Base-by-base conservation (phyloP, 176 grass and related monocot genomes). In the Dendrocalamus sinicus region DNA sequence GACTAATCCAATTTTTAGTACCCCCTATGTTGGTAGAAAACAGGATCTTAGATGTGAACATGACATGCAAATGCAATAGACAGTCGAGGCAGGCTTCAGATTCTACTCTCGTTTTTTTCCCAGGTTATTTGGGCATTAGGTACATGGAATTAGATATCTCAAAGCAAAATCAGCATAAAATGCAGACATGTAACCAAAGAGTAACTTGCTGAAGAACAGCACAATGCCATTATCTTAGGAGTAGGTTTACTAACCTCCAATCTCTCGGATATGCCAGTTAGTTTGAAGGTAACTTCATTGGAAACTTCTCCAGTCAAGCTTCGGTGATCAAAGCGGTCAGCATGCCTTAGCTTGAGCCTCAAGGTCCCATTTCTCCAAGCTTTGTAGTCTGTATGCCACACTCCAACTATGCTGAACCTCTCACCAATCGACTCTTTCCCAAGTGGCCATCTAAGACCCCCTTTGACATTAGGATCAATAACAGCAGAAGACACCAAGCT, bases 381-480 rank as follows among this genome's bases (percentile, higher is more conserved):
- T 88, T 84, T 94, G 73, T 73, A 48, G 79, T 90, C 79, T 0
- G 74, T 81, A 62, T 86, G 86, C 92, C 92, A 90, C n/a, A 68
- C 80, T 26, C 59, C 84, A 81, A 86, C 78, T 54, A 91, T 73
- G 22, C 37, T 80, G 76, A 93, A 97, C 72, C 81, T 81, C 35
- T 86, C 84, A 60, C 78, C 88, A 81, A 87, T 51, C 43, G 84
- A 91, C 30, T 91, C 88, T 68, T 91, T 93, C 45, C 86, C 91
- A 62, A 91, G 69, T 57, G 92, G 70, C 95, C 92, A 97, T 74
- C 88, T 80, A 79, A 97, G 82, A 8, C 95, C 95, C 10, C 95
- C 95, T 88, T 97, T 94, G 40, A 88, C 87, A n/a, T 88, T 60
- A 70, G 84, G 68, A 76, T 97, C 86, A 70, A 89, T 79, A 89